Conservation (phyloP, 2,329 filamentous ascomycete species). For the Xylaria sp. region DNA sequence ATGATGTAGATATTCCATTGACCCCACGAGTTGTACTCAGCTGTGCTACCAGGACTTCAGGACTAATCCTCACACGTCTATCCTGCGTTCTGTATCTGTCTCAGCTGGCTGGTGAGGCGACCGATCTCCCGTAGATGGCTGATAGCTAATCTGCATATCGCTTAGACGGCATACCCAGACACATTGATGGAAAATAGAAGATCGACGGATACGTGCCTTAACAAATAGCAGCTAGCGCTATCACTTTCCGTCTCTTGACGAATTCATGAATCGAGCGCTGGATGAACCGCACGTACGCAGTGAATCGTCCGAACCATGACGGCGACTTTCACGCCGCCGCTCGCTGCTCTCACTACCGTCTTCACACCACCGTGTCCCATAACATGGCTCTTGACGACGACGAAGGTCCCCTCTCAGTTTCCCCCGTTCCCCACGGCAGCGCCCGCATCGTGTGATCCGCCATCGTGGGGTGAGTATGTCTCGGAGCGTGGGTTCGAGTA, state of each 20-base stretch:
- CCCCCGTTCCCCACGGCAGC: slow-evolving; percentile 48
- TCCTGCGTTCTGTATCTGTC: slow-evolving; percentile 10
- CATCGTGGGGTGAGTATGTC: slow-evolving; percentile 51
- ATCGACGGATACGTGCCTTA: neutral
- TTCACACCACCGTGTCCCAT: slow-evolving; percentile 54
- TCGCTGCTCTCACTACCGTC: slow-evolving; percentile 54
- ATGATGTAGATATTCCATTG: slow-evolving; percentile 3
- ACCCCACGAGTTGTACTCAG: slow-evolving; percentile 10
- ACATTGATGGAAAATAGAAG: neutral
- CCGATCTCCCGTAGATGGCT: slow-evolving; percentile 26
- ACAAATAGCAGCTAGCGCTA: neutral
- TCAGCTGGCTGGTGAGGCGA: slow-evolving; percentile 29
- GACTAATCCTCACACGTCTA: slow-evolving; percentile 1
- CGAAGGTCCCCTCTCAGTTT: slow-evolving; percentile 52
- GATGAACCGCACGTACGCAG: slow-evolving; percentile 9
- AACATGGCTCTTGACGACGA: slow-evolving; percentile 54
- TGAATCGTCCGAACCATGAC: slow-evolving; percentile 27
- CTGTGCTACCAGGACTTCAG: slow-evolving; percentile 8
- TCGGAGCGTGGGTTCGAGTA: slow-evolving; percentile 49
- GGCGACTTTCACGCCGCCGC: slow-evolving; percentile 35
- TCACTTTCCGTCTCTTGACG: neutral
- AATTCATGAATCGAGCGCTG: slow-evolving; percentile 17
- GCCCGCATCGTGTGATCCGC: slow-evolving; percentile 49
- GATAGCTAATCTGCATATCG: slow-evolving; percentile 17
- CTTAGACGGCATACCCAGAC: neutral